Evolutionary conservation across 2,329 filamentous ascomycete species (phyloP).

Genomic region (Fusarium chlamydosporum): DNA sequence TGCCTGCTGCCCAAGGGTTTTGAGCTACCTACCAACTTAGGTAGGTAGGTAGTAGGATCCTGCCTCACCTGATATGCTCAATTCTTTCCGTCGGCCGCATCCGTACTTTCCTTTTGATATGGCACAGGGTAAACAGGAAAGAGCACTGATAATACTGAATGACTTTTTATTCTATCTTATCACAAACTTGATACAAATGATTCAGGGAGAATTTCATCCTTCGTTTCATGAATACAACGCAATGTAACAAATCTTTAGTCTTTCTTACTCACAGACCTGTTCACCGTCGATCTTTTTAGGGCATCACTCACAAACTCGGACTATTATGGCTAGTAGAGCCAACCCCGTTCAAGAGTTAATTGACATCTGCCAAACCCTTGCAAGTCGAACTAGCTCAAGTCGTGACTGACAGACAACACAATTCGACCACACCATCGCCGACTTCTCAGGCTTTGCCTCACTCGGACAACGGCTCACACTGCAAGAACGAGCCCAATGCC

Average conservation of each 20-base stretch:
- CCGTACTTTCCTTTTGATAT: conserved; percentile 5
- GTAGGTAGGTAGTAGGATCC: background rate
- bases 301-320: conserved; percentile 13
- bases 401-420: conserved; percentile 29
- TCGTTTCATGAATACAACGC: conserved; percentile 6
- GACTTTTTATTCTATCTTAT: too few species aligned
- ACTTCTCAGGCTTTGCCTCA: conserved; percentile 42
- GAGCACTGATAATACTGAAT: background rate
- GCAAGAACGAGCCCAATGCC: conserved; percentile 43
- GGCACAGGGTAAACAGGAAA: background rate
- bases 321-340: conserved; percentile 20
- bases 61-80: background rate
- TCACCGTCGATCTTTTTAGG: conserved; percentile 17
- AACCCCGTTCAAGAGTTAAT: conserved; percentile 13
- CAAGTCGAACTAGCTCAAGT: conserved; percentile 32
- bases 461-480: conserved; percentile 42
- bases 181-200: background rate
- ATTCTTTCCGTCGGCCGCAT: background rate
- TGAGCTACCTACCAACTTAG: background rate
- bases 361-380: conserved; percentile 44
- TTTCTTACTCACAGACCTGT: conserved; percentile 5
- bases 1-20: background rate
- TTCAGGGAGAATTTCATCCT: background rate
- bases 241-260: background rate
- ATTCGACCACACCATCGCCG: conserved; percentile 36